A percentile compares a stretch with the other conserved stretches of the same genome.
phyloP scores from a whole-genome alignment of 805 yeast species.

The Metschnikowia dekortorum region DNA sequence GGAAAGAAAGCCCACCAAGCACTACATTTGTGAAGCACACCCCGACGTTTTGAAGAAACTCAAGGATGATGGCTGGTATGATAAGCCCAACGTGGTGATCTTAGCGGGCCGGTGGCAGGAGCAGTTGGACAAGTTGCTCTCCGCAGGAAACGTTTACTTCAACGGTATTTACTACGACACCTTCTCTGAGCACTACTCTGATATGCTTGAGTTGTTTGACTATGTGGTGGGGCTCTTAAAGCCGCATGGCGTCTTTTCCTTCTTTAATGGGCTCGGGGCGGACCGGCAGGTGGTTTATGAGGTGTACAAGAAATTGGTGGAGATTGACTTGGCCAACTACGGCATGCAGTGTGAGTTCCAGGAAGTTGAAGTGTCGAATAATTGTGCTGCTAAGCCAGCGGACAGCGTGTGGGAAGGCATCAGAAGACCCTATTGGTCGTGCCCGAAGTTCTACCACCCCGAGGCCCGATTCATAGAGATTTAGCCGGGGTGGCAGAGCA shows the following conservation, averaged over 20 bases:
- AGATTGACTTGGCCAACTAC: constrained; percentile 70
- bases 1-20: constrained; percentile 51
- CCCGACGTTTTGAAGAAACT: constrained; percentile 79
- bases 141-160: constrained; percentile 62
- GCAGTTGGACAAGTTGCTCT: constrained; percentile 59
- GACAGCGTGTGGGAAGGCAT: constrained; percentile 59
- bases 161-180: constrained; percentile 95
- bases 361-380: constrained; percentile 44
- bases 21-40: constrained; percentile 91
- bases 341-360: constrained; percentile 65
- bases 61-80: constrained; percentile 77
- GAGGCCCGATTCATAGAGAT: constrained; percentile 45
- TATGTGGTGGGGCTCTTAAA: constrained; percentile 73
- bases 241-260: constrained; percentile 81
- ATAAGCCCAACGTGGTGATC: constrained; percentile 63
- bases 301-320: constrained; percentile 80
- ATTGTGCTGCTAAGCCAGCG: constrained; percentile 27
- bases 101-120: constrained; percentile 95
- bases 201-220: constrained; percentile 84
- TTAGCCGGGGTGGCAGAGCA: background rate
- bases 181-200: constrained; percentile 85
- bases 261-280: constrained; percentile 77
- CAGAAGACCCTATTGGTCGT: constrained; percentile 62
- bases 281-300: constrained; percentile 45
- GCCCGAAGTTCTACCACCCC: constrained; percentile 66